Conservation (phyloP, 106 monocot species). For the Acorus calamus region DNA sequence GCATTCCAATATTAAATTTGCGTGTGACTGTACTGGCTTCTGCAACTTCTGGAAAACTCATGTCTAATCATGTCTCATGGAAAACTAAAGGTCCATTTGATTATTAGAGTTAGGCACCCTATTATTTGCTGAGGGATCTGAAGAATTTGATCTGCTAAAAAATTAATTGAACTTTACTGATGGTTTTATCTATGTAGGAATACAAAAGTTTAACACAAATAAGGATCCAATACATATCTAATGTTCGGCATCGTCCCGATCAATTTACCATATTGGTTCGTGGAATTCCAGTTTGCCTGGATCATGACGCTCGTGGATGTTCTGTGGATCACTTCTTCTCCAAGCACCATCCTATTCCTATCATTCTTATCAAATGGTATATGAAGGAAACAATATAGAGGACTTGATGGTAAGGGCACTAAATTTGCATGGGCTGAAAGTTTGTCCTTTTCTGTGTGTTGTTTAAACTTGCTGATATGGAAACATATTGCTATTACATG, state of each 20-base stretch:
- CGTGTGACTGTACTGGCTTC: too few relatives aligned
- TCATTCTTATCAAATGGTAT: slow-evolving; percentile 45
- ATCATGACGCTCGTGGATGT: slow-evolving; percentile 54
- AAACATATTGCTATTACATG: too few relatives aligned
- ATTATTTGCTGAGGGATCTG: too few relatives aligned
- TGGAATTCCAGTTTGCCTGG: slow-evolving; percentile 54
- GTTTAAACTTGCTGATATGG: too few relatives aligned
- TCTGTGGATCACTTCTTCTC: slow-evolving; percentile 72
- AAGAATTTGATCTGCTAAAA: not conserved
- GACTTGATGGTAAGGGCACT: slow-evolving; percentile 26
- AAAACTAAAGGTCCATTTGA: too few relatives aligned
- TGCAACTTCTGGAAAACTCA: too few relatives aligned
- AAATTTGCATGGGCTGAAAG: not conserved
- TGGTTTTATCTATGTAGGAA: slow-evolving; percentile 23
- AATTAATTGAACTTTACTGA: not conserved
- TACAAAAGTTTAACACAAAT: slow-evolving; percentile 28
- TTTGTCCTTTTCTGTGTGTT: not conserved
- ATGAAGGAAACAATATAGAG: slow-evolving; percentile 37
- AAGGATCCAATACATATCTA: slow-evolving; percentile 34
- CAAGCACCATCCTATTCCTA: slow-evolving; percentile 47
- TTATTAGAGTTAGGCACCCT: too few relatives aligned
- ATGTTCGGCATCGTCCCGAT: slow-evolving; percentile 34
- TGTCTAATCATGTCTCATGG: too few relatives aligned
- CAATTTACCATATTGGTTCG: slow-evolving; percentile 62
- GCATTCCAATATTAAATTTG: too few relatives aligned